These are phyloP conservation scores for Solanum hybrid DNA, from an alignment of 305 asterid species.

Conservation along the genomic window DNA sequence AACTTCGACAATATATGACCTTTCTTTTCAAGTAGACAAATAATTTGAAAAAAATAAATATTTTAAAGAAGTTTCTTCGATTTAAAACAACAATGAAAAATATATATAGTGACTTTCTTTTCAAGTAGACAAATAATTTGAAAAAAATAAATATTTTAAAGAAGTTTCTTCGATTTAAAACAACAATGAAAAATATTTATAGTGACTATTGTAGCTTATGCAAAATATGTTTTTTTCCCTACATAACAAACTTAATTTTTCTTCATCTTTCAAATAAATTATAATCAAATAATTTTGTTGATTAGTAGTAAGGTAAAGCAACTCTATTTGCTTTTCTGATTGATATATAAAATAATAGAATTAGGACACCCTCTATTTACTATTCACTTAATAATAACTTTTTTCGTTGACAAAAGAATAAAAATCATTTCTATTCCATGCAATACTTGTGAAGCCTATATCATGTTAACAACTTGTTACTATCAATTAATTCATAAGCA, in stretches of 20 bases:
- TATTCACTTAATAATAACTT: neutral
- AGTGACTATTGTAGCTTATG: neutral
- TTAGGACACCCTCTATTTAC: neutral
- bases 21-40: neutral
- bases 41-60: neutral
- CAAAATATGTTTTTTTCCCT: neutral
- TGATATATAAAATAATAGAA: too few relatives aligned
- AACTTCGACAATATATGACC: neutral
- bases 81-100: neutral
- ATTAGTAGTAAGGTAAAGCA: neutral
- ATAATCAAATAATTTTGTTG: neutral
- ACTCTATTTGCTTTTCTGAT: too few relatives aligned
- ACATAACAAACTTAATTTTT: neutral
- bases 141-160: neutral
- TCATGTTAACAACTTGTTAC: neutral
- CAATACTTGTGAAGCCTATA: neutral
- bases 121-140: neutral
- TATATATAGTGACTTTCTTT: neutral
- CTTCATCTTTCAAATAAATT: neutral
- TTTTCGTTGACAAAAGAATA: neutral
- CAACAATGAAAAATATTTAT: neutral
- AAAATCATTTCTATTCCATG: neutral
- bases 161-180: neutral
- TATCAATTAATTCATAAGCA: neutral
- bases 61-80: neutral